These are phyloP conservation scores for Ophiostoma ips DNA, from an alignment of 2,329 filamentous ascomycete species.

Conservation along the genomic window DNA sequence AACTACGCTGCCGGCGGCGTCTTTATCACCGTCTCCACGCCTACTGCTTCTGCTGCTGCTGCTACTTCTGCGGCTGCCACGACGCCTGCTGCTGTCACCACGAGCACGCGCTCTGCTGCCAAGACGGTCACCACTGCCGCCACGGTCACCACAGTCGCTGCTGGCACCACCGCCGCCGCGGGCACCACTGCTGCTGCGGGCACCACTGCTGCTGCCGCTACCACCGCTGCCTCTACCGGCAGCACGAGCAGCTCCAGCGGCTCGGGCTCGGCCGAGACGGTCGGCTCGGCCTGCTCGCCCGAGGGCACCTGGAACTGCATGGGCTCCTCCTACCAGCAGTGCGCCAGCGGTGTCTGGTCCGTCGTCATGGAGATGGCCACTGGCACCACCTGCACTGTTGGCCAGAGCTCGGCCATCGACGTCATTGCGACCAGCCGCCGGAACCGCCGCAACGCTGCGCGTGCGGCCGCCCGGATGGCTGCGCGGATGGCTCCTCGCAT, in stretches of 20 bases:
- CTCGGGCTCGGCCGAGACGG: constrained; percentile 16
- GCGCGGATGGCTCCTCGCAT: background rate
- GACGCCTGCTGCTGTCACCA: background rate
- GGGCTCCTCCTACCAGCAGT: constrained; percentile 36
- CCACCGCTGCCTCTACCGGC: constrained; percentile 16
- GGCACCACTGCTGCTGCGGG: constrained; percentile 5
- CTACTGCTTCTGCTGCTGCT: background rate
- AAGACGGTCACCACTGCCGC: constrained; percentile 14
- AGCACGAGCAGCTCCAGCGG: no score
- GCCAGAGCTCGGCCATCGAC: constrained; percentile 17
- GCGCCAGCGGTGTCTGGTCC: constrained; percentile 35
- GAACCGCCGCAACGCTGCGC: constrained; percentile 12
- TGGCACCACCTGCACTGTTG: constrained; percentile 32
- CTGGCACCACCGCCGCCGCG: constrained; percentile 5
- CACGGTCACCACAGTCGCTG: constrained; percentile 3
- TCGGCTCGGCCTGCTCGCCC: constrained; percentile 29
- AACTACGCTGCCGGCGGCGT: constrained; percentile 24
- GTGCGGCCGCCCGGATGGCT: background rate
- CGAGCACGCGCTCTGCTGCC: background rate
- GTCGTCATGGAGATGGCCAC: constrained; percentile 25
- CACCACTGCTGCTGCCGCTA: constrained; percentile 11
- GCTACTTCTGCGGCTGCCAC: constrained; percentile 13
- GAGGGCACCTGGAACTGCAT: constrained; percentile 39
- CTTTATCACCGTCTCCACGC: constrained; percentile 22
- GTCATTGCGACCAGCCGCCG: constrained; percentile 16